Percentiles rank a stretch among this genome's conserved stretches.
phyloP scores from a whole-genome alignment of 208 protist species.

The Tritrichomonas foetus region DNA sequence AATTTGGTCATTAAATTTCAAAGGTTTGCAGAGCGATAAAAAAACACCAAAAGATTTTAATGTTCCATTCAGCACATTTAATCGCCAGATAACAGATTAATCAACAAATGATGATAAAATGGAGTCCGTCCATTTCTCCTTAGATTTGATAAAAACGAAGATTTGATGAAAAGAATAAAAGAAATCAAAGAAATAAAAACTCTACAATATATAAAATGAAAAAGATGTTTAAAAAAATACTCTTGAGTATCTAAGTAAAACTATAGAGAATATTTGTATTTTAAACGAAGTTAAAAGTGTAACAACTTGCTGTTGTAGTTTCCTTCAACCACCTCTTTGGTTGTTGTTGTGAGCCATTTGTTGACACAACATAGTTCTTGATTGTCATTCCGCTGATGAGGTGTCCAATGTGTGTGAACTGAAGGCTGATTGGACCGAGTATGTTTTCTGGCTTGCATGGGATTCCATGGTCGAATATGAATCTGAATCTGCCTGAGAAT shows the following conservation, averaged over 20 bases:
- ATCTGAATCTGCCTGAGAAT: background rate
- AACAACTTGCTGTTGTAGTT: background rate
- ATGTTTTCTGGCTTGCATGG: background rate
- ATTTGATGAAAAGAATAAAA: too few species aligned
- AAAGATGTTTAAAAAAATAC: too few species aligned
- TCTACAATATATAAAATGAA: too few species aligned
- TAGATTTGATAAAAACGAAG: too few species aligned
- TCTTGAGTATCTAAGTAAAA: background rate
- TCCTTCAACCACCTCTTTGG: constrained; percentile 30
- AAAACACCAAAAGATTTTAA: too few species aligned
- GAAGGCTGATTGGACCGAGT: background rate
- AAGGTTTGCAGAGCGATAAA: too few species aligned
- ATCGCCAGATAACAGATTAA: too few species aligned
- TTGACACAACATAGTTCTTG: constrained; percentile 32
- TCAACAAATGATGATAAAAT: too few species aligned
- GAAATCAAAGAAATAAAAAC: too few species aligned
- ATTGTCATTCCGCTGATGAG: background rate
- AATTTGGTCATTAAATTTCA: too few species aligned
- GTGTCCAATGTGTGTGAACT: background rate
- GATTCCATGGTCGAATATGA: constrained; percentile 26
- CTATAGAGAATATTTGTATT: constrained; percentile 6
- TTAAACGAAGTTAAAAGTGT: constrained; percentile 42
- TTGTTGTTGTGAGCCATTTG: background rate
- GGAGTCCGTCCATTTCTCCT: too few species aligned
- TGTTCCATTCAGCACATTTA: too few species aligned